Conservation (phyloP, 768 basidiomycete genomes). For the Gymnopilus junonius region DNA sequence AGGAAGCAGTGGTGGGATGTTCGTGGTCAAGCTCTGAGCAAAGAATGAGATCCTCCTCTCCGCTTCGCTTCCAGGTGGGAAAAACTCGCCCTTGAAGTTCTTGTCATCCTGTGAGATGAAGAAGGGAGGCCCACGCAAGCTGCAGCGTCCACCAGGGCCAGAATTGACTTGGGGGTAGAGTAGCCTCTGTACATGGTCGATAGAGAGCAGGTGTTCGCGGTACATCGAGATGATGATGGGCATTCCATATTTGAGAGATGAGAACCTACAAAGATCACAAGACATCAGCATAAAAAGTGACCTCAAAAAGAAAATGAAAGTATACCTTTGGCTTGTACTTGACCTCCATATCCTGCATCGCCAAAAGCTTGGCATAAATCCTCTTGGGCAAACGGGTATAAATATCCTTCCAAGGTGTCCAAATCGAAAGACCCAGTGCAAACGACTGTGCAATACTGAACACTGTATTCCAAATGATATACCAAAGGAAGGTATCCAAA, state of each 20-base stretch:
- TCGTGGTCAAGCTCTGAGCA: slow-evolving; percentile 95
- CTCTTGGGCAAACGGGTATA: slow-evolving; percentile 96
- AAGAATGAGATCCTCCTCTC: slow-evolving; percentile 99
- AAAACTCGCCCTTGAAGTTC: slow-evolving; percentile 80
- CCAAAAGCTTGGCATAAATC: slow-evolving; percentile 94
- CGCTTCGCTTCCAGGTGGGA: slow-evolving; percentile 93
- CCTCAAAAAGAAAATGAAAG: neutral
- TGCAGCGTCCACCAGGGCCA: slow-evolving; percentile 80
- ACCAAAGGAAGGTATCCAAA: slow-evolving; percentile 99
- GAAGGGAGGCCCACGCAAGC: slow-evolving; percentile 94
- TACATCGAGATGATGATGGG: slow-evolving; percentile 99
- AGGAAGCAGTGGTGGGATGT: slow-evolving; percentile 88
- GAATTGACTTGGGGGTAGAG: slow-evolving; percentile 96
- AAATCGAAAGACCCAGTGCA: slow-evolving; percentile 90
- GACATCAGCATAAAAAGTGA: neutral
- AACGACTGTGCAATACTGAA: slow-evolving; percentile 90
- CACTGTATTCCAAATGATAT: slow-evolving; percentile 99
- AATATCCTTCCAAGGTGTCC: slow-evolving; percentile 99
- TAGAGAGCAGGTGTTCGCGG: slow-evolving; percentile 96
- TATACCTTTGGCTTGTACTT: slow-evolving; percentile 99
- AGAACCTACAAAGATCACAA: slow-evolving; percentile 66
- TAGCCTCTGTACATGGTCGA: slow-evolving; percentile 97
- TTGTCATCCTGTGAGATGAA: slow-evolving; percentile 96
- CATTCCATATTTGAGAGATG: slow-evolving; percentile 99
- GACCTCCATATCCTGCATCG: slow-evolving; percentile 94